Percentiles rank a stretch among this genome's conserved stretches.
Conservation (phyloP, 1,284 basidiomycete genomes). For the Naganishia liquefaciens region DNA sequence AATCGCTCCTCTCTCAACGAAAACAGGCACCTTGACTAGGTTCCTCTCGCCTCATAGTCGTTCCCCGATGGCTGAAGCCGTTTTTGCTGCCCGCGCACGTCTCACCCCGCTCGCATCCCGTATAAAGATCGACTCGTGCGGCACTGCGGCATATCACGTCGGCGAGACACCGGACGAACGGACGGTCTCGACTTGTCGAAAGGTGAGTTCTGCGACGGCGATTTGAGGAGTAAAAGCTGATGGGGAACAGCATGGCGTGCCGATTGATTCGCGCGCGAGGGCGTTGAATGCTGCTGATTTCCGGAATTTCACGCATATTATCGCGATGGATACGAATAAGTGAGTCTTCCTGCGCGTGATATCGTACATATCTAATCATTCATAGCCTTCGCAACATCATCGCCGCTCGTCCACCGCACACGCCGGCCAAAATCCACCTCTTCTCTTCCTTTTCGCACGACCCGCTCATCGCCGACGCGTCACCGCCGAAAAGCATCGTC, state of each 20-base stretch:
- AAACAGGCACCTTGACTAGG: neutral
- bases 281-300: conserved; percentile 29
- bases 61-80: conserved; percentile 55
- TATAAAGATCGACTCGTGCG: conserved; percentile 52
- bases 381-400: conserved; percentile 31
- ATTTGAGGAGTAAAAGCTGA: neutral
- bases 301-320: conserved; percentile 29
- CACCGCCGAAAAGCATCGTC: conserved; percentile 36
- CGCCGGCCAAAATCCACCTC: conserved; percentile 28
- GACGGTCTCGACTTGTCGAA: conserved; percentile 52
- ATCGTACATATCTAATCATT: neutral
- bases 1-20: neutral
- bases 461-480: conserved; percentile 1
- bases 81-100: conserved; percentile 47
- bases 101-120: conserved; percentile 36
- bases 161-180: conserved; percentile 52
- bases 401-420: conserved; percentile 18
- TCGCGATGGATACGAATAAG: conserved; percentile 33
- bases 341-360: neutral
- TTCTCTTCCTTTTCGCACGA: conserved; percentile 28
- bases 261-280: conserved; percentile 28
- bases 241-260: conserved; percentile 24
- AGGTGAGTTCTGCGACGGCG: conserved; percentile 36
- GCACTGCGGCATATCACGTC: conserved; percentile 54
- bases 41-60: conserved; percentile 38